A percentile compares a stretch with the other conserved stretches of the same genome.
These are phyloP conservation scores for Cladosporium velox DNA, from an alignment of 2,329 filamentous ascomycete species.

Conservation along the genomic window DNA sequence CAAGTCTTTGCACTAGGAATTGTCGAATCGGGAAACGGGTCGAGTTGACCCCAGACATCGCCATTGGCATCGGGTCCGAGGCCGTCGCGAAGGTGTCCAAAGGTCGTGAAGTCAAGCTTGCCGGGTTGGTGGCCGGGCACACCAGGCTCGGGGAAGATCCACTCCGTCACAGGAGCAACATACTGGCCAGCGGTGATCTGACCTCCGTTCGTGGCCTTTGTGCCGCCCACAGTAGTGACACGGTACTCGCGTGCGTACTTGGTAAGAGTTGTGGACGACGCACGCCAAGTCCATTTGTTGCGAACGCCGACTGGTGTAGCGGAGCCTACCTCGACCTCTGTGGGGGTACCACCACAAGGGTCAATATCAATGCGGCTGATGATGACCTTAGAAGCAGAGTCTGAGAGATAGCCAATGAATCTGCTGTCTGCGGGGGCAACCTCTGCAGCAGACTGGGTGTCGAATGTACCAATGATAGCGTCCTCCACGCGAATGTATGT, in stretches of 20 bases:
- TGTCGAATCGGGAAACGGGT: constrained; percentile 40
- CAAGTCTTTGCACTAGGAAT: constrained; percentile 36
- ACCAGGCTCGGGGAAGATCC: constrained; percentile 48
- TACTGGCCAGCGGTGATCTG: constrained; percentile 45
- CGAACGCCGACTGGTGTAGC: constrained; percentile 37
- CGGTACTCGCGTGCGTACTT: constrained; percentile 47
- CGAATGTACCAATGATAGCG: constrained; percentile 44
- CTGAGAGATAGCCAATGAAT: constrained; percentile 43
- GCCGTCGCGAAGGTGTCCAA: constrained; percentile 38
- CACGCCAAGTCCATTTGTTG: constrained; percentile 45
- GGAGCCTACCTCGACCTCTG: constrained; percentile 39
- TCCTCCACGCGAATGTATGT: constrained; percentile 48
- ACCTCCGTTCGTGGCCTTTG: constrained; percentile 37
- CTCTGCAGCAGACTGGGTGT: constrained; percentile 35
- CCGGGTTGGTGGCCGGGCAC: constrained; percentile 40
- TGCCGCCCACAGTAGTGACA: constrained; percentile 39
- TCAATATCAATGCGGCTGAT: constrained; percentile 47
- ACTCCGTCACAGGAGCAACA: constrained; percentile 45
- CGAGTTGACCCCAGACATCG: constrained; percentile 42
- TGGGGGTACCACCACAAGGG: constrained; percentile 45
- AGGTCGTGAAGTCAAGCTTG: constrained; percentile 40
- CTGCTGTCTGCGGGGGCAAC: constrained; percentile 40
- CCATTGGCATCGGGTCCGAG: constrained; percentile 34
- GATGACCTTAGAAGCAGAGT: constrained; percentile 38
- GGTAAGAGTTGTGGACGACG: constrained; percentile 32